These are phyloP conservation scores for Colletotrichum liriopes DNA, from an alignment of 2,329 filamentous ascomycete genomes.

Conservation along the genomic window DNA sequence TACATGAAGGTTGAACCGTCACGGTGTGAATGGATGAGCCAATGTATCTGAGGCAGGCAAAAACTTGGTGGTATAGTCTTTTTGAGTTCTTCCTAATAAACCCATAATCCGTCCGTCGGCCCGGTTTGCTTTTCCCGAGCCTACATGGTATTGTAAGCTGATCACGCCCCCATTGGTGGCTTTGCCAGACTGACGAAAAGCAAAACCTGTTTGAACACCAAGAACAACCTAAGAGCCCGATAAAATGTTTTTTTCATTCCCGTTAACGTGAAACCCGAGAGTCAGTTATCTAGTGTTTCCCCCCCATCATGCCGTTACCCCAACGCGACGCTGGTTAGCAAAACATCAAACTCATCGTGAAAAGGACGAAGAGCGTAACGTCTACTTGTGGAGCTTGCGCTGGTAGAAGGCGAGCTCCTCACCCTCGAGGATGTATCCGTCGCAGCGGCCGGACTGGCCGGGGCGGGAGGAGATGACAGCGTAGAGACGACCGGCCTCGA, in stretches of 20 bases:
- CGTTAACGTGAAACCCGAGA: slow-evolving; percentile 34
- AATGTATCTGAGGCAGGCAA: slow-evolving; percentile 35
- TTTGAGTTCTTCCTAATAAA: slow-evolving; percentile 43
- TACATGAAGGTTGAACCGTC: not conserved
- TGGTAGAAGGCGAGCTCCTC: slow-evolving; percentile 99
- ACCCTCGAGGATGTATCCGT: slow-evolving; percentile 98
- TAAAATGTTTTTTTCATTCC: slow-evolving; percentile 44
- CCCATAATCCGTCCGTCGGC: slow-evolving; percentile 40
- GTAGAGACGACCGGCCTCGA: slow-evolving; percentile 98
- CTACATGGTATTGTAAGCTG: slow-evolving; percentile 34
- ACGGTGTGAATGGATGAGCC: not conserved
- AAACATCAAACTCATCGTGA: slow-evolving; percentile 3
- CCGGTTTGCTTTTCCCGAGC: slow-evolving; percentile 35
- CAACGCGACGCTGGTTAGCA: slow-evolving; percentile 19
- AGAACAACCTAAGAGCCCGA: slow-evolving; percentile 42
- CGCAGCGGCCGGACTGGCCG: slow-evolving; percentile 95
- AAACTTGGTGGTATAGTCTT: slow-evolving; percentile 44
- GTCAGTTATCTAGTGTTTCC: slow-evolving; percentile 19
- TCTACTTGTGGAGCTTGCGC: slow-evolving; percentile 99
- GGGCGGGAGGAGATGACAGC: slow-evolving; percentile 94
- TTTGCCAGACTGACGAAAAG: slow-evolving; percentile 39
- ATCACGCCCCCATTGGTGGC: slow-evolving; percentile 34
- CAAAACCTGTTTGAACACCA: slow-evolving; percentile 42
- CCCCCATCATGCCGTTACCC: slow-evolving; percentile 9
- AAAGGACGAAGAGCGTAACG: slow-evolving; percentile 29